phyloP scores from a whole-genome alignment of 2,329 filamentous ascomycete species.

The Arthroderma sp. region DNA sequence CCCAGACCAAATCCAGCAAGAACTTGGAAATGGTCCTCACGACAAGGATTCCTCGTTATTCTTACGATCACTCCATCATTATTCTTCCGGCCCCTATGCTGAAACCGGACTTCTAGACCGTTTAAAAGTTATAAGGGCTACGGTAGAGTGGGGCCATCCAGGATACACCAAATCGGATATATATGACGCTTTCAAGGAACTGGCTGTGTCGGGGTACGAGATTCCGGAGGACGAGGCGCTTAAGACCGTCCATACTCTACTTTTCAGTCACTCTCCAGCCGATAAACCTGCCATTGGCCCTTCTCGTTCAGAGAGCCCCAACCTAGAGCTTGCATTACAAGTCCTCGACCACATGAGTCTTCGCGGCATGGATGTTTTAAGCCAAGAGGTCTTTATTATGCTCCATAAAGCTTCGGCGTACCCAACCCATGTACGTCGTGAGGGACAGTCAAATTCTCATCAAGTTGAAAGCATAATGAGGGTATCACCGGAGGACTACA shows the following conservation, averaged over 20 bases:
- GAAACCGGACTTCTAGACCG: conserved; percentile 17
- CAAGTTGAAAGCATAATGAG: conserved; percentile 20
- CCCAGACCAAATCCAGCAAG: conserved; percentile 17
- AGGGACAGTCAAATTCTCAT: conserved; percentile 1
- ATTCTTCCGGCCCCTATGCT: conserved; percentile 15
- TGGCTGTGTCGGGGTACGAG: conserved; percentile 21
- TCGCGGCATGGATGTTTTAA: conserved; percentile 28
- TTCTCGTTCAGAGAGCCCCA: conserved; percentile 13
- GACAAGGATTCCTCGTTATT: conserved; percentile 31
- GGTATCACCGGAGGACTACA: conserved; percentile 6
- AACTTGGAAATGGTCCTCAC: conserved; percentile 25
- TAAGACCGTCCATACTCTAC: conserved; percentile 24
- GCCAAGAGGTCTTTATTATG: conserved; percentile 35
- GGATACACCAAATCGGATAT: conserved; percentile 24
- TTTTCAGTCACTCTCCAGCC: conserved; percentile 15
- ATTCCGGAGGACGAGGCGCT: conserved; percentile 24
- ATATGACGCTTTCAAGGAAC: conserved; percentile 21
- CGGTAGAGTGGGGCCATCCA: conserved; percentile 25
- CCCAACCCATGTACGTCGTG: conserved; percentile 33
- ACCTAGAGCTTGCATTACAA: conserved; percentile 25
- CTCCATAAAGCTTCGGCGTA: conserved; percentile 28
- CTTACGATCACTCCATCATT: conserved; percentile 27
- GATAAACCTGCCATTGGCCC: conserved; percentile 5
- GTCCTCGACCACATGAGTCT: conserved; percentile 31
- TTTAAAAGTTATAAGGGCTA: conserved; percentile 27